Percentiles rank a stretch among this genome's conserved stretches.
phyloP scores from a whole-genome alignment of 805 yeast species.

The Kazachstania kunashirensis region DNA sequence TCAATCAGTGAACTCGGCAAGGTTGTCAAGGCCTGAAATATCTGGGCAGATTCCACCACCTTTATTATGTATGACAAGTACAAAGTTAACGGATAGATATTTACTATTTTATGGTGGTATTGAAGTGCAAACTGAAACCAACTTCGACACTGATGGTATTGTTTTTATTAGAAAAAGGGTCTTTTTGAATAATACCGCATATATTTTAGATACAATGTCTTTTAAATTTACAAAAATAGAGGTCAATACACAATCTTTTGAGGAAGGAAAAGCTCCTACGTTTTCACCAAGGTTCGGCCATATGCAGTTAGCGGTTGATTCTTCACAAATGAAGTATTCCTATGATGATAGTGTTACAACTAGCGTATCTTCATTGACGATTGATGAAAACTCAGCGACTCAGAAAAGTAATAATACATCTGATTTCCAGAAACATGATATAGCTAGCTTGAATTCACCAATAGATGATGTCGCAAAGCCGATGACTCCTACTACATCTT shows the following conservation, averaged over 20 bases:
- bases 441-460: not conserved
- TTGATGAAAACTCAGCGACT: too few species aligned
- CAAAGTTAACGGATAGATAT: conserved; percentile 45
- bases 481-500: not conserved
- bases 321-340: not conserved
- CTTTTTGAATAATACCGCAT: conserved; percentile 43
- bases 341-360: too few species aligned
- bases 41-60: conserved; percentile 44
- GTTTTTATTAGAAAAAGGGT: conserved; percentile 34
- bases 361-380: too few species aligned
- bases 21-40: conserved; percentile 28
- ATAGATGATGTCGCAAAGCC: not conserved
- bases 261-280: conserved; percentile 24
- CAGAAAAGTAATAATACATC: too few species aligned
- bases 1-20: conserved; percentile 34
- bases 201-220: conserved; percentile 46
- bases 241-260: conserved; percentile 28
- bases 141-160: conserved; percentile 27
- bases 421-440: too few species aligned
- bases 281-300: conserved; percentile 35
- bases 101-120: conserved; percentile 66
- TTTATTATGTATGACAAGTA: conserved; percentile 38
- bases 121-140: conserved; percentile 32
- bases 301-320: conserved; percentile 22
- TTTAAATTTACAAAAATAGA: conserved; percentile 41